Evolutionary conservation across 1,284 basidiomycete species (phyloP), one percentile per base, ranked within the genome.

Genomic region (Hortiboletus rubellus): DNA sequence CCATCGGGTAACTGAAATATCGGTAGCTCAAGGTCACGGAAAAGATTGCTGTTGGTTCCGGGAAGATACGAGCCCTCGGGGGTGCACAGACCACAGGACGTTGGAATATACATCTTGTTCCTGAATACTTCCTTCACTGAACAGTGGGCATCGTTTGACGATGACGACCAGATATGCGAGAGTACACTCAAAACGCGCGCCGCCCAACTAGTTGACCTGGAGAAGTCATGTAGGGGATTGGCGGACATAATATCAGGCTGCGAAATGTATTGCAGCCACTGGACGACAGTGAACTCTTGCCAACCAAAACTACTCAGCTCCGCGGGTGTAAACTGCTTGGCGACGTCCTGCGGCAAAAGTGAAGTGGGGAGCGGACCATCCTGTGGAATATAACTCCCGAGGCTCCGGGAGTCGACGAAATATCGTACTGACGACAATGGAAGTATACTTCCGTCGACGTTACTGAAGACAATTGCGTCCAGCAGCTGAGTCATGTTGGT

Each of bases 281-380:
- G 78, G 68, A 7, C 82, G 73, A 47, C 78, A 36, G 82, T 82
- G 46, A 96, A 72, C 71, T 89, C 83, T 9, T 74, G 65, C 90
- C 95, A 98, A 36, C 89, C 84, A 1, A 83, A 64, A 8, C 82
- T 80, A 17, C 97, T 77, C 68, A 96, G 92, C 27, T 77, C 77
- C 2, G 79, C 76, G 0, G 81, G 72, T 24, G 82, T 72, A 55
- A 94, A 82, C 14, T 80, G 72, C 60, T 82, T 85, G 65, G 87
- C 87, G 52, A 93, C 73, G 14, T 71, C 74, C 60, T 87, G n/a
- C 10, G 60, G 55, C 15, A 64, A 56, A 9, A 64, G 57, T 17
- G 62, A 50, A 18, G 50, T 78, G 2, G 94, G 92, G 1, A 98
- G 78, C 10, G 94, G 85, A 60, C 90, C 81, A 2, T 77, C 73